Conservation (phyloP, 192 early-diverging fungal genomes). For the Backusella sp. region DNA sequence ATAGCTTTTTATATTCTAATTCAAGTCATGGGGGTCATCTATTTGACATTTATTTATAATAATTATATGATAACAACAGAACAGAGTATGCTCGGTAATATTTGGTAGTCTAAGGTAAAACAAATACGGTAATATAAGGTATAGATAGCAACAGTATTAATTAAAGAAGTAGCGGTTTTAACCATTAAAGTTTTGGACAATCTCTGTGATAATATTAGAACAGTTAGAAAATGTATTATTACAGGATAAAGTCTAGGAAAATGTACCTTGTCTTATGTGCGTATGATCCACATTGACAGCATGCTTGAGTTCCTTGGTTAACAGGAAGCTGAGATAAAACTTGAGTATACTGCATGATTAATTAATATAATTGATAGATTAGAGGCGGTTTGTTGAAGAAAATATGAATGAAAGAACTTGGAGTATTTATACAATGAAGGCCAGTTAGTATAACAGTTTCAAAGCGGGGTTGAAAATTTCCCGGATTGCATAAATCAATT, state of each 20-base stretch:
- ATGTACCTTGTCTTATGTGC: slow-evolving; percentile 7
- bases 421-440: background rate
- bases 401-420: background rate
- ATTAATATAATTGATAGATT: background rate
- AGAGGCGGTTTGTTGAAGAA: background rate
- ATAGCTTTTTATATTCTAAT: background rate
- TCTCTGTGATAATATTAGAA: background rate
- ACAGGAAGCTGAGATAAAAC: background rate
- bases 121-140: background rate
- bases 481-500: background rate
- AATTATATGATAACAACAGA: background rate
- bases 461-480: background rate
- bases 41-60: slow-evolving; percentile 16
- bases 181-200: background rate
- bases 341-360: background rate
- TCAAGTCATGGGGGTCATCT: background rate
- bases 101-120: background rate
- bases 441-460: background rate
- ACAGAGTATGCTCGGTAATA: background rate
- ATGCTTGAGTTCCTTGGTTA: background rate
- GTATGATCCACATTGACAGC: slow-evolving; percentile 10
- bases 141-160: background rate
- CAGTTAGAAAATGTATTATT: background rate
- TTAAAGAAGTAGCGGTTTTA: background rate
- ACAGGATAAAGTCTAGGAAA: background rate